Base-by-base conservation (phyloP, 129 eudicot genomes). In the Logfia minima region DNA sequence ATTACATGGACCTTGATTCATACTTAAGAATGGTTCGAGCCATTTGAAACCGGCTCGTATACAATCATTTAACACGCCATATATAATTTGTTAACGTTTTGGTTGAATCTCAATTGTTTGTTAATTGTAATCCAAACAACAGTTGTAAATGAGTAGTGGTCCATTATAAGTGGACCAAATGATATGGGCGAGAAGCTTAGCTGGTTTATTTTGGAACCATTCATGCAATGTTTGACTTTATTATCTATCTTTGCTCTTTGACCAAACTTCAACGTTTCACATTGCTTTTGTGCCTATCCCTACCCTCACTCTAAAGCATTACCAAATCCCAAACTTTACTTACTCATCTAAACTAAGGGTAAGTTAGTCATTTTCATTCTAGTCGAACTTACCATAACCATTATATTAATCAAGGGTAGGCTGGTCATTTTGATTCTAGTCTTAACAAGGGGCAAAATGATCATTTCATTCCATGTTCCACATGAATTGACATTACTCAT, bases 231-330 rank as follows among this genome's bases (percentile, higher is more conserved):
- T 80, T 73, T 13, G 75, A 80, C 75, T 80, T 66, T 56, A 58
- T 16, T 17, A 39, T 32, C 35, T 26, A 9, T 80, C 83, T 72
- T 65, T 72, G 28, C 74, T 39, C 70, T 73, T 73, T 73, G 75
- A 80, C 75, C 75, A 73, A 73, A 80, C 83, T 80, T 74, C 74
- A 65, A 72, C 24, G 66, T 72, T 79, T 79, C 70, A 21, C 75
- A 74, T 73, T 56, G 70, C 83, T 74, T 80, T 80, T 80, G 19
- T 80, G 74, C 83, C 74, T 66, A 55, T 45, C 83, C 79, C 32
- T 80, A 73, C 79, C 79, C 69, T 66, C 78, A 55, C 74, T 65
- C 79, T 80, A 79, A 71, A 79, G 77, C 70, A 45, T 63, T 32
- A 39, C 53, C 59, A 73, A 64, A 80, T 32, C 66, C 79, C 60